phyloP scores from a whole-genome alignment of 306 rosid species.

The Ceratonia siliqua region DNA sequence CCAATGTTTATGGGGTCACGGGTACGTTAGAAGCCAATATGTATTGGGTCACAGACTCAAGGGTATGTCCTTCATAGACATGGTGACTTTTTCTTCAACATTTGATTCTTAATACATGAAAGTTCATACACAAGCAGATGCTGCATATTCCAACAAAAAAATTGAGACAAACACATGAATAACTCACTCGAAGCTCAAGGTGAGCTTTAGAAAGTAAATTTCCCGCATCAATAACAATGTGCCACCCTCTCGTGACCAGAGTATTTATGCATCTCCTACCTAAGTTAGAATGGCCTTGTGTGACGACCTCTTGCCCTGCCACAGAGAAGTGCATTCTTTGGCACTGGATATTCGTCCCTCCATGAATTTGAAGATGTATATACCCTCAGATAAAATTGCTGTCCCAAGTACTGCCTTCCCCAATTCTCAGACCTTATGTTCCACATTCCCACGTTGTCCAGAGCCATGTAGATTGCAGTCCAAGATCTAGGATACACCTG shows the following conservation, averaged over 20 bases:
- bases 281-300: slow-evolving; percentile 45
- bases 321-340: slow-evolving; percentile 66
- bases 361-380: slow-evolving; percentile 51
- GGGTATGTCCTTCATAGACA: background rate
- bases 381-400: slow-evolving; percentile 69
- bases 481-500: slow-evolving; percentile 69
- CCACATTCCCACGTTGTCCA: slow-evolving; percentile 82
- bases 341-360: slow-evolving; percentile 63
- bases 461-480: slow-evolving; percentile 68
- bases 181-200: slow-evolving; percentile 44
- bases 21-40: too few relatives aligned
- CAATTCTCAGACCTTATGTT: slow-evolving; percentile 71
- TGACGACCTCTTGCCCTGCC: slow-evolving; percentile 58
- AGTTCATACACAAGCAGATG: background rate
- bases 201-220: slow-evolving; percentile 30
- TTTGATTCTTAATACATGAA: background rate
- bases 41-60: background rate
- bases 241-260: slow-evolving; percentile 51
- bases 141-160: slow-evolving; percentile 2
- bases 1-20: too few relatives aligned
- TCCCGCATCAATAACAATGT: background rate
- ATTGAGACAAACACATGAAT: background rate
- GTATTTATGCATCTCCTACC: background rate
- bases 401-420: slow-evolving; percentile 77
- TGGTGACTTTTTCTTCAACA: background rate